Evolutionary conservation across 2,329 filamentous ascomycete species (phyloP).

Genomic region (Ophidiomyces ophidiicola): DNA sequence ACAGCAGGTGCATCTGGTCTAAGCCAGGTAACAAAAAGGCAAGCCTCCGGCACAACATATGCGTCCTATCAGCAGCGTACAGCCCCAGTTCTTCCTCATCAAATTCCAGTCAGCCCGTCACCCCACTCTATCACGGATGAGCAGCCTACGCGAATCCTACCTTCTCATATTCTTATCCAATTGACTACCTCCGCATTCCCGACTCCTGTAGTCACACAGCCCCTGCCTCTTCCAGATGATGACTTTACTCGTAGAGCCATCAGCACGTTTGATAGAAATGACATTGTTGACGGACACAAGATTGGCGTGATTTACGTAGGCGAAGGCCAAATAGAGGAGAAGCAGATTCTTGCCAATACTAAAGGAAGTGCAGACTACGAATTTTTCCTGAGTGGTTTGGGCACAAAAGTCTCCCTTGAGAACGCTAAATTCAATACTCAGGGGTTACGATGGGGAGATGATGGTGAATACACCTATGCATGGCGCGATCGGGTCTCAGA

Average conservation of each 20-base stretch:
- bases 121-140: constrained; percentile 29
- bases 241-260: constrained; percentile 63
- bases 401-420: constrained; percentile 67
- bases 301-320: constrained; percentile 90
- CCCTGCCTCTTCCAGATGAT: constrained; percentile 63
- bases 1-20: constrained; percentile 37
- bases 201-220: constrained; percentile 45
- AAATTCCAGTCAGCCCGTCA: constrained; percentile 31
- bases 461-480: constrained; percentile 80
- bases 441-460: constrained; percentile 69
- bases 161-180: constrained; percentile 37
- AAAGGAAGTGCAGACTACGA: constrained; percentile 80
- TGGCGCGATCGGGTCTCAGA: constrained; percentile 94
- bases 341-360: constrained; percentile 75
- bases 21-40: constrained; percentile 40
- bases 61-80: constrained; percentile 38
- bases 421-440: constrained; percentile 85
- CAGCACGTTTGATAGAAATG: constrained; percentile 68
- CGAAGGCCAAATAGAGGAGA: constrained; percentile 69
- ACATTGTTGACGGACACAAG: constrained; percentile 89
- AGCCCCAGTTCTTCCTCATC: constrained; percentile 35
- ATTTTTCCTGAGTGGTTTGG: constrained; percentile 69
- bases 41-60: constrained; percentile 41
- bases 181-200: constrained; percentile 34
- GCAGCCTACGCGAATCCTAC: constrained; percentile 31